Conservation (phyloP, 495 filamentous ascomycete species). For the Neurospora africana region DNA sequence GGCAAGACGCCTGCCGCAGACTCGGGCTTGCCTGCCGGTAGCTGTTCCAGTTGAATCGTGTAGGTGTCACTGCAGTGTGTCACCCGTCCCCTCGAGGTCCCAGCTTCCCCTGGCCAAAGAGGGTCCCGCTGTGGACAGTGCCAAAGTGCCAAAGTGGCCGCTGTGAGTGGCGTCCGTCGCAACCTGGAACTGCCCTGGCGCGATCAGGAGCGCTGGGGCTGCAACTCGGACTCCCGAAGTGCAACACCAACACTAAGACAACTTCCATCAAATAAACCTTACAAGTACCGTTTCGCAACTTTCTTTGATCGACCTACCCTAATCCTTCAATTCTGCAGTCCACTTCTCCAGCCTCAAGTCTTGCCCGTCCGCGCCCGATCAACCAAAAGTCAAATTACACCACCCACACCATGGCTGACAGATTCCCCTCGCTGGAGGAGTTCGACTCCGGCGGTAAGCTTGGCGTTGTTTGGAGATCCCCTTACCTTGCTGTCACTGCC, state of each 20-base stretch:
- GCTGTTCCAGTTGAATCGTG: neutral
- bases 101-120: neutral
- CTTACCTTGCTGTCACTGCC: slow-evolving; percentile 9
- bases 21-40: too few relatives aligned
- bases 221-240: neutral
- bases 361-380: neutral
- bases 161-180: neutral
- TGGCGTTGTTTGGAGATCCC: neutral
- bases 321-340: neutral
- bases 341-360: neutral
- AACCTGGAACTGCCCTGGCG: neutral
- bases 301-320: neutral
- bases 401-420: slow-evolving; percentile 65
- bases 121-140: neutral
- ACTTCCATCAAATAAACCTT: neutral
- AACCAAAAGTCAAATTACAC: neutral
- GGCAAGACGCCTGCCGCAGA: too few relatives aligned
- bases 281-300: neutral
- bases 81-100: too few relatives aligned
- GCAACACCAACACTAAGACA: neutral
- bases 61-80: neutral
- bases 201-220: neutral
- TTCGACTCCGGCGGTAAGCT: slow-evolving; percentile 73
- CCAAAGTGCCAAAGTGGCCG: neutral
- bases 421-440: slow-evolving; percentile 94